Evolutionary conservation across 2,329 filamentous ascomycete genomes (phyloP), one percentile per base, ranked within the genome.

Genomic region (Colletotrichum sp.): DNA sequence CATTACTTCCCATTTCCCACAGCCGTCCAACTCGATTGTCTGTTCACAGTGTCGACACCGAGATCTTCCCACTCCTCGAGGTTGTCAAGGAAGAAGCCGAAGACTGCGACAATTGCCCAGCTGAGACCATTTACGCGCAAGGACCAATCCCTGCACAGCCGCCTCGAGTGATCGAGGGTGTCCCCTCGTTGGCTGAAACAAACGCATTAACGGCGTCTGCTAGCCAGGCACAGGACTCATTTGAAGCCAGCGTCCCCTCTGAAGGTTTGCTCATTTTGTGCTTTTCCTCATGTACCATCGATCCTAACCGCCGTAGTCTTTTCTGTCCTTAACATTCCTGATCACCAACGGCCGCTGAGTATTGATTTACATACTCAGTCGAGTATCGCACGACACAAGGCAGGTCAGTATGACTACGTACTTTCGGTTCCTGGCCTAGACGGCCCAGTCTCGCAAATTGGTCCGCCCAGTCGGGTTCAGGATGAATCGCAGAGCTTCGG

Each of bases 401-500:
- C 85, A 83, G 87, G 87, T 85, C 84, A 89, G 81, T 90, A 88
- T 79, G 87, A 90, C 79, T 90, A 86, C 84, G 80, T 90, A 71
- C 80, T 90, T 48, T 85, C 85, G 28, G 83, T 86, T 76, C 83
- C 85, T 62, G 79, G 78, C 72, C 77, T 82, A 79, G 73, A 77
- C 36, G 78, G 66, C 34, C 34, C 66, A 24, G 77, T 76, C 76
- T 79, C 77, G 57, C 26, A 57, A 48, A 22, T 36, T 8, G 18
- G 59, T 68, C 39, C 32, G 39, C 52, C 26, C 28, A 63, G 22
- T 39, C 55, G 28, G 10, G 15, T n/a, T 52, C 32, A 36, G n/a
- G 69, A 44, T 15, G 39, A 64, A 76, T 74, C 83, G 78, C 80
- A 88, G 22, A 88, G 83, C 76, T 88, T 89, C 78, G 90, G 89